Percentiles rank a stretch among this genome's conserved stretches.
Evolutionary conservation across 75 land plant genomes (phyloP).

Genomic region (Pinus tabuliformis): DNA sequence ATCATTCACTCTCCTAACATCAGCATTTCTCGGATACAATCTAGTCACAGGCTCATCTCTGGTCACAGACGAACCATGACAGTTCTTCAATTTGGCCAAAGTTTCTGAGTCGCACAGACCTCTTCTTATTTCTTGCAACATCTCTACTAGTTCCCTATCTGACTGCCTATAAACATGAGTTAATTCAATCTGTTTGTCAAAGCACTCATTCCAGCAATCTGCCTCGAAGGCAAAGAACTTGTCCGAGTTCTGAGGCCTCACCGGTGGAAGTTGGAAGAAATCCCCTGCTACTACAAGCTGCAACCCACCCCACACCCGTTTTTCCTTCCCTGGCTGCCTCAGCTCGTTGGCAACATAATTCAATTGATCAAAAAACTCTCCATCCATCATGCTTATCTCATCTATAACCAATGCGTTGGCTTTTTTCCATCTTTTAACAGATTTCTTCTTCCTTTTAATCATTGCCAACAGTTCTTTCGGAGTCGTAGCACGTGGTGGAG

Average conservation of each 20-base stretch:
- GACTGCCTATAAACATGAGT: slow-evolving; percentile 57
- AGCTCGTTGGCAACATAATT: slow-evolving; percentile 47
- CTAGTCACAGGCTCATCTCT: slow-evolving; percentile 18
- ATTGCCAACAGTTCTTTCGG: slow-evolving; percentile 11
- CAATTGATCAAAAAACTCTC: slow-evolving; percentile 60
- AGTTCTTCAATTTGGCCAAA: slow-evolving; percentile 21
- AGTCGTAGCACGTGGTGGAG: slow-evolving; percentile 27
- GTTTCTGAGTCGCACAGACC: slow-evolving; percentile 31
- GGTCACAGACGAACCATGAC: slow-evolving; percentile 5
- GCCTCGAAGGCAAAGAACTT: slow-evolving; percentile 75
- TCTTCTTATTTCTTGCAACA: slow-evolving; percentile 61
- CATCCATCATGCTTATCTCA: slow-evolving; percentile 81
- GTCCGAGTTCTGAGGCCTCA: slow-evolving; percentile 12
- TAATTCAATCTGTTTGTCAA: slow-evolving; percentile 63
- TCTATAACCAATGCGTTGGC: slow-evolving; percentile 69
- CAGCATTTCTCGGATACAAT: slow-evolving; percentile 51
- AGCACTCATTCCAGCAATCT: slow-evolving; percentile 71
- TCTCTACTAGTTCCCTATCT: slow-evolving; percentile 35
- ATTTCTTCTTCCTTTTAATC: slow-evolving; percentile 16
- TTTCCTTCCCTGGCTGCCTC: slow-evolving; percentile 2
- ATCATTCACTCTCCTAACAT: slow-evolving; percentile 55
- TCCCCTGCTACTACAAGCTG: slow-evolving; percentile 71
- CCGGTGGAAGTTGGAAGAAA: slow-evolving; percentile 76
- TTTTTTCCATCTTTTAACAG: slow-evolving; percentile 37
- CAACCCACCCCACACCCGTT: slow-evolving; percentile 53